Conservation (phyloP, 2,329 filamentous ascomycete species). For the Tolypocladium ovalisporum region DNA sequence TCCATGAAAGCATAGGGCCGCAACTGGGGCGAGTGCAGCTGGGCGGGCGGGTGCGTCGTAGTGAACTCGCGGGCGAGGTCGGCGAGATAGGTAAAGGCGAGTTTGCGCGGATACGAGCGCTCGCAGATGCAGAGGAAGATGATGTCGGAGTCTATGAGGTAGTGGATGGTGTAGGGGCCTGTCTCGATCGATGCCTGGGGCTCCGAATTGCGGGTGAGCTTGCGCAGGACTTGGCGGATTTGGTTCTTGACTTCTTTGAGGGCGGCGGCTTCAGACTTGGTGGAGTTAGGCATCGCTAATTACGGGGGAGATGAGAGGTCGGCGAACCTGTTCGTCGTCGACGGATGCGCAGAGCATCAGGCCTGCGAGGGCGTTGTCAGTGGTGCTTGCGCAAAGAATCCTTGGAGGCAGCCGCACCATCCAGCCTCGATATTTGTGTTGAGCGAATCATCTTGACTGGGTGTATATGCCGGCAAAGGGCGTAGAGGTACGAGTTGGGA, state of each 20-base stretch:
- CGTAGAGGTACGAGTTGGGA: background rate
- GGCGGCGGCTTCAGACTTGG: conserved; percentile 53
- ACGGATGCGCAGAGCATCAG: conserved; percentile 91
- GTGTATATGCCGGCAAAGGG: background rate
- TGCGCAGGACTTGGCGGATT: conserved; percentile 80
- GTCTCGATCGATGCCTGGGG: conserved; percentile 87
- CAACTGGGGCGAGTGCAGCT: conserved; percentile 63
- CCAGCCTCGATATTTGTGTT: conserved; percentile 87
- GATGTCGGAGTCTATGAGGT: conserved; percentile 72
- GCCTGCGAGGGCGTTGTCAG: conserved; percentile 41
- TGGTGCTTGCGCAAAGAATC: background rate
- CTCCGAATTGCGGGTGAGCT: conserved; percentile 80
- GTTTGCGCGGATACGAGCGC: conserved; percentile 88
- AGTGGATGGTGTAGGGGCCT: conserved; percentile 74
- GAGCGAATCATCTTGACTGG: conserved; percentile 63
- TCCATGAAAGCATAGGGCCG: conserved; percentile 95
- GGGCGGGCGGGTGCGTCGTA: conserved; percentile 63
- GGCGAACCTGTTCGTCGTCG: conserved; percentile 68
- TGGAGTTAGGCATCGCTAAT: background rate
- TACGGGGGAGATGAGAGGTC: background rate
- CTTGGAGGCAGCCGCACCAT: conserved; percentile 46
- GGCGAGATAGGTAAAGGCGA: conserved; percentile 94
- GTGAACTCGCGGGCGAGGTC: conserved; percentile 88
- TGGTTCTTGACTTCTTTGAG: conserved; percentile 84
- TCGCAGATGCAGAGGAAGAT: conserved; percentile 94